Evolutionary conservation across 257 asterid species (phyloP).

Genomic region (Buddleja alternifolia): DNA sequence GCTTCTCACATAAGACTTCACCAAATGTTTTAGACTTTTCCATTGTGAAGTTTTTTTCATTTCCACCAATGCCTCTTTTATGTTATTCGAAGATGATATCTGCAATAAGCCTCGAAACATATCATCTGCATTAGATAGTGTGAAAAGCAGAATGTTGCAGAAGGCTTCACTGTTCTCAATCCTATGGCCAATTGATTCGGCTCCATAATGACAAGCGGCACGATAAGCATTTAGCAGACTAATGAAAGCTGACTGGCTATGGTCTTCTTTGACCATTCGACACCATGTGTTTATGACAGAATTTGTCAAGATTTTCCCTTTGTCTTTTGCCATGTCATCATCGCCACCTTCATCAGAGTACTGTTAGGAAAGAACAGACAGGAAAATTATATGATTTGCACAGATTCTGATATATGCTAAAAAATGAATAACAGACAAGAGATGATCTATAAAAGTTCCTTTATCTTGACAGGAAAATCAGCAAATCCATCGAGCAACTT

Average conservation of each 20-base stretch:
- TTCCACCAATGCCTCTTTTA: slow-evolving; percentile 55
- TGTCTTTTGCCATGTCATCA: slow-evolving; percentile 40
- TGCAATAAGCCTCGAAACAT: slow-evolving; percentile 62
- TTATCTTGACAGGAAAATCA: background rate
- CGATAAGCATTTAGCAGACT: slow-evolving; percentile 89
- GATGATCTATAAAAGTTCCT: slow-evolving; percentile 3
- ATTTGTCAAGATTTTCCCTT: slow-evolving; percentile 54
- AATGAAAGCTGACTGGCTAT: slow-evolving; percentile 53
- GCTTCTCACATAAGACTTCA: slow-evolving; percentile 83
- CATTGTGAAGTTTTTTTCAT: slow-evolving; percentile 65
- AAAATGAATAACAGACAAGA: slow-evolving; percentile 1
- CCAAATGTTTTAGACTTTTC: slow-evolving; percentile 61
- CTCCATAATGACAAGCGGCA: slow-evolving; percentile 88
- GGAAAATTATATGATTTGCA: background rate
- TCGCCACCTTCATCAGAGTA: slow-evolving; percentile 81
- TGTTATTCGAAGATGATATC: slow-evolving; percentile 53
- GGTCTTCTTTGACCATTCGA: slow-evolving; percentile 58
- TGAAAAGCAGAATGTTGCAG: slow-evolving; percentile 56
- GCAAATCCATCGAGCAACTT: slow-evolving; percentile 20
- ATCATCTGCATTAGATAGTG: slow-evolving; percentile 73
- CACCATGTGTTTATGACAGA: slow-evolving; percentile 59
- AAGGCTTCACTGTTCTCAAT: slow-evolving; percentile 72
- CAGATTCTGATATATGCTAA: background rate
- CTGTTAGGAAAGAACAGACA: slow-evolving; percentile 41
- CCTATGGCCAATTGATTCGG: slow-evolving; percentile 58